phyloP scores from a whole-genome alignment of 768 basidiomycete genomes.

The Guyanaporus albipodus region DNA sequence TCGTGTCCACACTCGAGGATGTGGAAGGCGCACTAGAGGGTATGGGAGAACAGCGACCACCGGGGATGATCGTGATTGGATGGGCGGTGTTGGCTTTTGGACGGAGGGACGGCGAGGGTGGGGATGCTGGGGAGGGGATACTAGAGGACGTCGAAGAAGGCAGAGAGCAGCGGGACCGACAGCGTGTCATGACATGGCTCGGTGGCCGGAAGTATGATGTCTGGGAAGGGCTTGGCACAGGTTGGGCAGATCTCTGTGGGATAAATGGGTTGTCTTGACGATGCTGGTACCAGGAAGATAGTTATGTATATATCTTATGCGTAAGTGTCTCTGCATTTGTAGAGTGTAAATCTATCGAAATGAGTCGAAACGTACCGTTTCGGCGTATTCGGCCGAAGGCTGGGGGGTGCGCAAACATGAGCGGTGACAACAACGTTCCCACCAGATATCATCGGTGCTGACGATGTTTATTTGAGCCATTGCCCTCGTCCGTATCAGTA shows the following conservation, averaged over 20 bases:
- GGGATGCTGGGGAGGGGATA: conserved; percentile 56
- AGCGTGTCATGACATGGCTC: conserved; percentile 59
- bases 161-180: conserved; percentile 26
- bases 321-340: no score
- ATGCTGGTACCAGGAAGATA: no score
- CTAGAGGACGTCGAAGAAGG: conserved; percentile 50
- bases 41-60: conserved; percentile 83
- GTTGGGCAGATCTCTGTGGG: conserved; percentile 34
- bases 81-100: conserved; percentile 79
- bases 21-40: conserved; percentile 69
- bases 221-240: conserved; percentile 55
- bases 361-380: no score
- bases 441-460: no score
- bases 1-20: conserved; percentile 71
- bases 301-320: no score
- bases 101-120: conserved; percentile 38
- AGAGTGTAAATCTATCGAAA: no score
- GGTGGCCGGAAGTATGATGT: conserved; percentile 55
- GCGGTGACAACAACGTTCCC: no score
- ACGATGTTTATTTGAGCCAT: no score
- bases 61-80: conserved; percentile 94
- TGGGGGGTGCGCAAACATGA: no score
- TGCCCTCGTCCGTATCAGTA: not conserved
- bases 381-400: no score
- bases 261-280: not conserved